Conservation (phyloP, 306 rosid species). For the Sicyos edulis region DNA sequence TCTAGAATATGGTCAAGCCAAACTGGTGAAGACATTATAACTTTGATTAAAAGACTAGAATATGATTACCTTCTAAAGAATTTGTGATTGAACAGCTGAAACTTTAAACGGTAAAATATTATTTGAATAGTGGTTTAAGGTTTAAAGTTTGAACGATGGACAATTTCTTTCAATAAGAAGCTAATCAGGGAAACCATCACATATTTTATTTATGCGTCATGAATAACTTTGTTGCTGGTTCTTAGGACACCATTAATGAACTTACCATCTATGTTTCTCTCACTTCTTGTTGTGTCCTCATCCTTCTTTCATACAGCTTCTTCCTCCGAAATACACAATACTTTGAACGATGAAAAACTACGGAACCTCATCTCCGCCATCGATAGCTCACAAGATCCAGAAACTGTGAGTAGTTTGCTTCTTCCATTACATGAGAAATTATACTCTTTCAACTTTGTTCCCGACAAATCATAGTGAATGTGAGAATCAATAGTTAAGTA, state of each 20-base stretch:
- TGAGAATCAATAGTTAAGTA: background rate
- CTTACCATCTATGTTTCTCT: slow-evolving; percentile 8
- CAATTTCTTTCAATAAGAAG: slow-evolving; percentile 2
- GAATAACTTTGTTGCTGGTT: background rate
- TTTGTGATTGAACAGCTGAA: background rate
- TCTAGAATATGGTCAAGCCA: background rate
- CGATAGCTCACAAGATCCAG: slow-evolving; percentile 53
- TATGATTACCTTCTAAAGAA: background rate
- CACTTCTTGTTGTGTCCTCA: background rate
- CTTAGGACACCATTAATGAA: background rate
- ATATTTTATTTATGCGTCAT: background rate
- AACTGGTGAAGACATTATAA: background rate
- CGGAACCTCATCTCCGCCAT: slow-evolving; percentile 48
- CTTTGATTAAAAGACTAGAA: background rate
- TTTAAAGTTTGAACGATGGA: background rate
- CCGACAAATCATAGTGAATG: slow-evolving; percentile 8
- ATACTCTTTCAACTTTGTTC: background rate
- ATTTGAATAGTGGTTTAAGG: background rate
- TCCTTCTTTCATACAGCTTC: slow-evolving; percentile 48
- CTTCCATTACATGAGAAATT: background rate
- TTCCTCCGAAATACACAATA: slow-evolving; percentile 54
- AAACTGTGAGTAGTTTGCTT: slow-evolving; percentile 39
- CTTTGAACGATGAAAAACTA: slow-evolving; percentile 54
- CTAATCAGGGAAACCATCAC: background rate
- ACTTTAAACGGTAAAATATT: background rate